Percentiles rank a stretch among this genome's conserved stretches.
Evolutionary conservation across 768 basidiomycete species (phyloP).

Genomic region (Astraeus odoratus): DNA sequence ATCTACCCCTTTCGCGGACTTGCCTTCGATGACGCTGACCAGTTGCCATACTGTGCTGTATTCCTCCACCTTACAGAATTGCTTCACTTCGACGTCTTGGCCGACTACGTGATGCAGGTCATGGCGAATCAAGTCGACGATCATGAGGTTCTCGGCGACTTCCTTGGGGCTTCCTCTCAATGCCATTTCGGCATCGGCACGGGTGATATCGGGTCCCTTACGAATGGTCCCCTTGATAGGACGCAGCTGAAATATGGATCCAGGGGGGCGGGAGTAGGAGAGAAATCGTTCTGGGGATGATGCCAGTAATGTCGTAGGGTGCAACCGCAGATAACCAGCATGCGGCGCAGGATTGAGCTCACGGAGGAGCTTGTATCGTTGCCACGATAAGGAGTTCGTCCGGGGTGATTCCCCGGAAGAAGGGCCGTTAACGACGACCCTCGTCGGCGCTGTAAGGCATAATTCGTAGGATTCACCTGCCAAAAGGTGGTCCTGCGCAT

Average conservation of each 20-base stretch:
- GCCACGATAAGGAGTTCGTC: conserved; percentile 46
- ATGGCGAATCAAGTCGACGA: conserved; percentile 92
- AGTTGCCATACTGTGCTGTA: conserved; percentile 95
- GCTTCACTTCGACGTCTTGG: conserved; percentile 71
- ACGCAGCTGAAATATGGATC: conserved; percentile 69
- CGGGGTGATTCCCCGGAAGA: conserved; percentile 8
- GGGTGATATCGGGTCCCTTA: conserved; percentile 58
- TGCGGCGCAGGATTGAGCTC: conserved; percentile 82
- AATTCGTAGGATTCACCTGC: conserved; percentile 91
- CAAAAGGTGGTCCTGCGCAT: conserved; percentile 67
- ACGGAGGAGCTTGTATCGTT: conserved; percentile 66
- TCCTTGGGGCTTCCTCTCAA: conserved; percentile 74
- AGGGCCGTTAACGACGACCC: conserved; percentile 40
- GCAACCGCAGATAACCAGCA: conserved; percentile 72
- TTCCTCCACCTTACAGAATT: conserved; percentile 85
- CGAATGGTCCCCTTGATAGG: conserved; percentile 93
- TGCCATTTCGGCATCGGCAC: conserved; percentile 56
- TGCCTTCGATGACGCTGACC: conserved; percentile 88
- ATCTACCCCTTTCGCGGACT: conserved; percentile 29
- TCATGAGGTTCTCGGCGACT: conserved; percentile 96
- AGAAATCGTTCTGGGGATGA: conserved; percentile 93
- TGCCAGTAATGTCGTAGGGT: conserved; percentile 70
- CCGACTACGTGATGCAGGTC: conserved; percentile 84
- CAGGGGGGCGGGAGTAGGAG: conserved; percentile 63
- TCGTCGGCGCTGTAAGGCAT: conserved; percentile 76